These are phyloP conservation scores for Fagus sylvatica DNA, from an alignment of 306 rosid genomes.

Conservation along the genomic window DNA sequence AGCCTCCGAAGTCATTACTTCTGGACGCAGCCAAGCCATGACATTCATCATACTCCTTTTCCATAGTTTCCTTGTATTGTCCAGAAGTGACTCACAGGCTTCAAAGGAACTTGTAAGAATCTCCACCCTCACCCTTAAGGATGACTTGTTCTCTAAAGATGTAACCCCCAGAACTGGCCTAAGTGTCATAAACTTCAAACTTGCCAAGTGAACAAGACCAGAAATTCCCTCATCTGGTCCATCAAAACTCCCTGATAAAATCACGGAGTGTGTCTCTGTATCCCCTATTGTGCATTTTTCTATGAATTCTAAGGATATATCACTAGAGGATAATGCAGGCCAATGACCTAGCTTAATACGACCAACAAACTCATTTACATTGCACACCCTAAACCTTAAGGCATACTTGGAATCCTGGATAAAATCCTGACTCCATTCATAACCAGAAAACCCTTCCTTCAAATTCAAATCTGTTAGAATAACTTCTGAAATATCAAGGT, in stretches of 20 bases:
- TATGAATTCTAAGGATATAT: slow-evolving; percentile 67
- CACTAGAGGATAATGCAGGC: slow-evolving; percentile 71
- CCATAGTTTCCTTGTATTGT: slow-evolving; percentile 72
- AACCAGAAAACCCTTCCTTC: slow-evolving; percentile 55
- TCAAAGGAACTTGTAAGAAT: slow-evolving; percentile 59
- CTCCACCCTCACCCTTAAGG: slow-evolving; percentile 78
- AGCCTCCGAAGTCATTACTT: slow-evolving; percentile 71
- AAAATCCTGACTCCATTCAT: slow-evolving; percentile 44
- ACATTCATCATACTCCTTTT: slow-evolving; percentile 85
- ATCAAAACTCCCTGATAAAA: slow-evolving; percentile 78
- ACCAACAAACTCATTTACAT: slow-evolving; percentile 45
- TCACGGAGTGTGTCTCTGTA: slow-evolving; percentile 43
- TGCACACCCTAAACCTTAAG: slow-evolving; percentile 65
- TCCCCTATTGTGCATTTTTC: slow-evolving; percentile 35
- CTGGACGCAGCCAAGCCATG: slow-evolving; percentile 90
- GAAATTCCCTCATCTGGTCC: slow-evolving; percentile 86
- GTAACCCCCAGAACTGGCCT: slow-evolving; percentile 58
- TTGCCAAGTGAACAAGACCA: slow-evolving; percentile 76
- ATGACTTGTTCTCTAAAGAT: slow-evolving; percentile 41
- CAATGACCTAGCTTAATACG: slow-evolving; percentile 84
- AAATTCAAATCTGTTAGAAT: slow-evolving; percentile 55
- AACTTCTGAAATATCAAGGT: slow-evolving; percentile 82
- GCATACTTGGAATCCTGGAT: slow-evolving; percentile 42
- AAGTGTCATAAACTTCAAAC: slow-evolving; percentile 71
- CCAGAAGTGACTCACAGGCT: slow-evolving; percentile 81